Base-by-base conservation (phyloP, 78 protist genomes). In the Polysphondylium violaceum region DNA sequence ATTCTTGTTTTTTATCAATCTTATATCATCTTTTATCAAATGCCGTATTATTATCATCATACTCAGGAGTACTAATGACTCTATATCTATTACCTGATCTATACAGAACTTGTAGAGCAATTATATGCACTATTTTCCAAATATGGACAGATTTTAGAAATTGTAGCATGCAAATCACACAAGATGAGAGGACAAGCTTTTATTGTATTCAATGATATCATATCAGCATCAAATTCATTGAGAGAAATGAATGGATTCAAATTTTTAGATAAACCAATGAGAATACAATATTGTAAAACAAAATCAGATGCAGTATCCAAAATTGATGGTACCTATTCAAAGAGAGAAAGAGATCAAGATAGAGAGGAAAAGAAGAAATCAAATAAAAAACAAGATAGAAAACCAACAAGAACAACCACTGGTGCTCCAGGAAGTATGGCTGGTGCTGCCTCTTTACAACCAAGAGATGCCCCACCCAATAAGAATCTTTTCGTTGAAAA, bases 161-260 rank as follows among this genome's bases (percentile, higher is more conserved):
- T 98, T 4, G 96, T 96, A 23, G 98, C 97, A 14, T 14, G 76
- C 29, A 96, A 94, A 85, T 96, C 96, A 23, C 58, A 35, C n/a
- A 86, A 76, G 72, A 95, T 77, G 95, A 86, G 98, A 14, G 99
- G 99, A 25, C 99, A 98, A 85, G 99, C 99, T 19, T 98, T 97
- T 50, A 78, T 98, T 6, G 98, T 95, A 16, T 98, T 94, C 88
- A 67, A 65, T 14, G 99, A 98, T 38, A 27, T 94, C 5, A 17
- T 86, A 0, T n/a, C 93, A 6, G 99, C 99, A 7, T 71, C 96
- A 1, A 41, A 47, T 21, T 99, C 99, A 0, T 3, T 98, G 19
- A 51, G 74, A 27, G 68, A 65, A 33, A 12, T 98, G 96, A 94
- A 98, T 47, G 95, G 97, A n/a, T 93, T 95, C 35, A 31, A 44